Conservation (phyloP, 2,329 filamentous ascomycete species). For the Furcasterigmium sp. region DNA sequence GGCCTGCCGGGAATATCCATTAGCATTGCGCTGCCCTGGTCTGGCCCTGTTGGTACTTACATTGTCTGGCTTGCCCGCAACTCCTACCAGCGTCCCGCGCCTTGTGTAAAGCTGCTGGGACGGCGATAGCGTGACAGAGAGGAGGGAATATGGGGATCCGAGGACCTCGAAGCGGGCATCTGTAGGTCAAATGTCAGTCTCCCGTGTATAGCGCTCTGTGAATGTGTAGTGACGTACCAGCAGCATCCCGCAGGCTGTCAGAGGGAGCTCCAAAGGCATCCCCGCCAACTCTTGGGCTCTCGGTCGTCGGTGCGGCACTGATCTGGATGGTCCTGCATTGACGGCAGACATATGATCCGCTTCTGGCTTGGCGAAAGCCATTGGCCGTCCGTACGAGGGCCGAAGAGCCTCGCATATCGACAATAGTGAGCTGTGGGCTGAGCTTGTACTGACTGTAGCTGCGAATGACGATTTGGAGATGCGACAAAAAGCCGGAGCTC, state of each 20-base stretch:
- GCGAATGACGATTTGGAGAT: conserved; percentile 1
- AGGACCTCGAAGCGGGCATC: conserved; percentile 95
- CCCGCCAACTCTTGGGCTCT: conserved; percentile 41
- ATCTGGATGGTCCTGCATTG: conserved; percentile 60
- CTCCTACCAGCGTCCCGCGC: conserved; percentile 82
- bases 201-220: too few relatives aligned
- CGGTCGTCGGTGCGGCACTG: conserved; percentile 54
- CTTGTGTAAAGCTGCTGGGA: conserved; percentile 92
- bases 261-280: conserved; percentile 51
- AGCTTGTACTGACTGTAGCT: background rate
- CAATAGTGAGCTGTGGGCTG: conserved; percentile 4
- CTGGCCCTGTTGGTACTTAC: conserved; percentile 38
- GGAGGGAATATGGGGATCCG: conserved; percentile 84
- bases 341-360: conserved; percentile 38
- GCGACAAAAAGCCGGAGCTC: conserved; percentile 8
- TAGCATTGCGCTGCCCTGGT: conserved; percentile 1
- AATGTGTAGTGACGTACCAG: conserved; percentile 44
- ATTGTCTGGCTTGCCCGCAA: conserved; percentile 88
- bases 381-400: conserved; percentile 30
- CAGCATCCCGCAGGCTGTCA: conserved; percentile 39
- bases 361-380: conserved; percentile 17
- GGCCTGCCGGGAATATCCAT: conserved; percentile 48
- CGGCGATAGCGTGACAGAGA: conserved; percentile 87
- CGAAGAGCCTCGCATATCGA: conserved; percentile 38
- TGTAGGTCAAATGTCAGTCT: too few relatives aligned